Conservation (phyloP, 768 basidiomycete species). For the Arthromyces matolae region DNA sequence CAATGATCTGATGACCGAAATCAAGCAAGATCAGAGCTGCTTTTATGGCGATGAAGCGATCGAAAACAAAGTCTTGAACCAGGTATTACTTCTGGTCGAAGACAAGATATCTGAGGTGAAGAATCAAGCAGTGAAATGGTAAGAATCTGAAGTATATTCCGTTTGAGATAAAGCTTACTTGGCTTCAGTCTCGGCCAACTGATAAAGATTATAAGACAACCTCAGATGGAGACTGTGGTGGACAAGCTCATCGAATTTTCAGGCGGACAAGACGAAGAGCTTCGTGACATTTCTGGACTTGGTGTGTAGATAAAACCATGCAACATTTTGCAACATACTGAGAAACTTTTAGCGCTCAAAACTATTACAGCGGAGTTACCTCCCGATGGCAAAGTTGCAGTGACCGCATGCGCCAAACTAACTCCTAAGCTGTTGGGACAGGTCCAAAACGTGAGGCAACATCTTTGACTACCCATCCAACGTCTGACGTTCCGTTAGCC, state of each 20-base stretch:
- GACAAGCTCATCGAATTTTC: conserved; percentile 88
- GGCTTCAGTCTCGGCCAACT: conserved; percentile 74
- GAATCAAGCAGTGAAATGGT: conserved; percentile 97
- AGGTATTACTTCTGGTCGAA: conserved; percentile 82
- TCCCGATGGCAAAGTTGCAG: conserved; percentile 73
- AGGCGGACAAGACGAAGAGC: conserved; percentile 83
- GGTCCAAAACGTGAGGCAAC: conserved; percentile 59
- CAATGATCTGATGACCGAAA: conserved; percentile 89
- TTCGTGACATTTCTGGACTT: conserved; percentile 90
- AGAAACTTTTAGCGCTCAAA: conserved; percentile 66
- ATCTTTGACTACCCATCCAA: background rate
- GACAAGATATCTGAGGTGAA: conserved; percentile 98
- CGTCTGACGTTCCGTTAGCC: conserved; percentile 34
- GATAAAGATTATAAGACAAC: conserved; percentile 83
- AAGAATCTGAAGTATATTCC: conserved; percentile 16
- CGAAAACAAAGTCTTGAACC: conserved; percentile 80
- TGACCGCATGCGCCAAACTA: conserved; percentile 77
- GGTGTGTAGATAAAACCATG: conserved; percentile 63
- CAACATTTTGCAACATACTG: background rate
- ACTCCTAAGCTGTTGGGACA: conserved; percentile 81
- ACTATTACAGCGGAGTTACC: conserved; percentile 92
- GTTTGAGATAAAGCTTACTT: conserved; percentile 3
- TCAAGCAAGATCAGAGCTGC: conserved; percentile 69
- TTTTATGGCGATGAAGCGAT: conserved; percentile 83
- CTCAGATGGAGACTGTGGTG: conserved; percentile 80